Percentiles rank a stretch among this genome's conserved stretches.
These are phyloP conservation scores for Moricandia arvensis DNA, from an alignment of 345 rosid species.

Conservation along the genomic window DNA sequence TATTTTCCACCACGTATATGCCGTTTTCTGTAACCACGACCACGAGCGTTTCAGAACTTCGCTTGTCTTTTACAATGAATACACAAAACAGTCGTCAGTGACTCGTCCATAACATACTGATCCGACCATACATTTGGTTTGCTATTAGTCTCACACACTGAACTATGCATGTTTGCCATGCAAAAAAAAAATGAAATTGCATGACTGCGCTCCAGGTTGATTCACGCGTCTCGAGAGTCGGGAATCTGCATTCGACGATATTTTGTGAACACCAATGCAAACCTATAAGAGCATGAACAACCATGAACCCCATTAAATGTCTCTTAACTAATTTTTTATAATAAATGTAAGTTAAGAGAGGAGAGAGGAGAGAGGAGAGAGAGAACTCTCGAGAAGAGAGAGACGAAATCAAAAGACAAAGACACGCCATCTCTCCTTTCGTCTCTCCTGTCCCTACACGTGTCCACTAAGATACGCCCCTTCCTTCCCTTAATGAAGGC, in stretches of 20 bases:
- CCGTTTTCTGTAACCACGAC: neutral
- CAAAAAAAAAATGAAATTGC: neutral
- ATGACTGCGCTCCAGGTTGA: neutral
- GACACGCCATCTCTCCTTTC: no score
- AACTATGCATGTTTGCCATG: neutral
- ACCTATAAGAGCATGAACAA: no score
- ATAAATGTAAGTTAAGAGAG: no score
- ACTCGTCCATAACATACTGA: neutral
- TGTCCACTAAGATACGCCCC: no score
- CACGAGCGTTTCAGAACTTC: neutral
- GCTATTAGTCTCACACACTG: neutral
- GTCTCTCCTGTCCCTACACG: no score
- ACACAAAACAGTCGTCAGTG: neutral
- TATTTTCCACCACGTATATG: conserved; percentile 10
- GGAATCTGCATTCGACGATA: neutral
- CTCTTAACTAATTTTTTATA: no score
- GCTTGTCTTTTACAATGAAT: neutral
- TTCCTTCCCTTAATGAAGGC: no score
- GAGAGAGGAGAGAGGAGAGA: no score
- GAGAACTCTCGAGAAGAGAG: no score
- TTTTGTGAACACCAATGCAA: conserved; percentile 11
- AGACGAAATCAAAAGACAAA: no score
- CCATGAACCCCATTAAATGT: no score
- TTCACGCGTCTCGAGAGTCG: neutral
- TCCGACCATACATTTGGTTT: neutral